Evolutionary conservation across 331 rosid species (phyloP), one percentile per base, ranked within the genome.

Genomic region (Malus hybrid): DNA sequence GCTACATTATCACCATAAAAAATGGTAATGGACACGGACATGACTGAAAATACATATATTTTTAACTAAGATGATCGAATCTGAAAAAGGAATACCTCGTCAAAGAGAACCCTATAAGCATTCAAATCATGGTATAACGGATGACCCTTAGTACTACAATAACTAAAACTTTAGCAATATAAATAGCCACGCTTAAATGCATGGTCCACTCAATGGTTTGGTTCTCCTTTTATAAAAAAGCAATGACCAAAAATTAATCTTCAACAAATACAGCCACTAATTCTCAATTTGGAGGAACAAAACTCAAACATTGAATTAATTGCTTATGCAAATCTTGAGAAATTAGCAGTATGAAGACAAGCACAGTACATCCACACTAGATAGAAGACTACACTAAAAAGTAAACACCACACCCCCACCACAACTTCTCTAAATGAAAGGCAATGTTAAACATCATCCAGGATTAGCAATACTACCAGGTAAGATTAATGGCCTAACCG

Each of bases 181-280:
- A 88, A 36, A 81, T 83, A 74, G 96, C 95, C 14, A 90, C 99
- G 84, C 97, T 88, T 79, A 89, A 83, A 42, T 97, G 96, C 99
- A 94, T 92, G 77, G 97, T 88, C 99, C 97, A 92, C 82, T 92
- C 97, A 84, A 94, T 90, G 15, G 97, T 89, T 82, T 94, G 99
- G 79, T 86, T 87, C 81, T 94, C 99, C 97, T 97, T 97, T 94
- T 65, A 74, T 64, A 59, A 36, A 69, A 78, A 62, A 96, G 52
- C 29, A 20, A 62, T 55, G 34, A 46, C 33, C 77, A 56, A 44
- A 59, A 67, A 20, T 31, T 61, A 61, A 22, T 27, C 12, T 9
- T 22, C 34, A 44, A 16, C 55, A 59, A 55, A 71, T 52, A 12
- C 22, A 31, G 24, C 42, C 63, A 52, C 75, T 33, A 57, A 62